Conservation (phyloP, 345 rosid species). For the Lepidium didymum region DNA sequence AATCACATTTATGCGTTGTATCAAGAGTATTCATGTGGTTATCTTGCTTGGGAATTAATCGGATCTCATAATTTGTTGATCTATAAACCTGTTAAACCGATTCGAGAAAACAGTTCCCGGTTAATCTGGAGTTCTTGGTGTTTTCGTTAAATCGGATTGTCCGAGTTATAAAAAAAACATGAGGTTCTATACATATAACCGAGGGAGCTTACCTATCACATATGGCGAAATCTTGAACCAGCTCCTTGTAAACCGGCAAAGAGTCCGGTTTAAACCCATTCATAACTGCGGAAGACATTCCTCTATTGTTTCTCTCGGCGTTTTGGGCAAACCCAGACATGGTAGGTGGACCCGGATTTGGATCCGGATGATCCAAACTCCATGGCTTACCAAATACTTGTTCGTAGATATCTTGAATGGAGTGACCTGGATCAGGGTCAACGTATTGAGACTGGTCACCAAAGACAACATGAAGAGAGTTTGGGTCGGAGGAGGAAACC, state of each 20-base stretch:
- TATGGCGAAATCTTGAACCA: conserved; percentile 51
- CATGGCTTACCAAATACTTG: conserved; percentile 78
- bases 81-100: too few species aligned
- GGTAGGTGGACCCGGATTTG: conserved; percentile 34
- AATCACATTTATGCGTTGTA: too few species aligned
- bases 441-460: conserved; percentile 47
- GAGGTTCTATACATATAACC: not conserved
- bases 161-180: too few species aligned
- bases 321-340: conserved; percentile 72
- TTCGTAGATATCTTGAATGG: conserved; percentile 80
- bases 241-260: conserved; percentile 48
- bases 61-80: too few species aligned
- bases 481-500: conserved; percentile 41
- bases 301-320: conserved; percentile 37
- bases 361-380: conserved; percentile 34
- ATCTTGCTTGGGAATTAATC: too few species aligned
- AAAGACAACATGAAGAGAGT: conserved; percentile 39
- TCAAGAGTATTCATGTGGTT: too few species aligned
- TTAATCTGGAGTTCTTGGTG: too few species aligned
- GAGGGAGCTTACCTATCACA: conserved; percentile 42
- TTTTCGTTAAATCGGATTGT: too few species aligned
- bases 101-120: too few species aligned
- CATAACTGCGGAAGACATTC: conserved; percentile 62
- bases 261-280: conserved; percentile 61
- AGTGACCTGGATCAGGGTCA: conserved; percentile 84